phyloP scores from a whole-genome alignment of 2,329 filamentous ascomycete genomes.

The Aspergillus sp. region DNA sequence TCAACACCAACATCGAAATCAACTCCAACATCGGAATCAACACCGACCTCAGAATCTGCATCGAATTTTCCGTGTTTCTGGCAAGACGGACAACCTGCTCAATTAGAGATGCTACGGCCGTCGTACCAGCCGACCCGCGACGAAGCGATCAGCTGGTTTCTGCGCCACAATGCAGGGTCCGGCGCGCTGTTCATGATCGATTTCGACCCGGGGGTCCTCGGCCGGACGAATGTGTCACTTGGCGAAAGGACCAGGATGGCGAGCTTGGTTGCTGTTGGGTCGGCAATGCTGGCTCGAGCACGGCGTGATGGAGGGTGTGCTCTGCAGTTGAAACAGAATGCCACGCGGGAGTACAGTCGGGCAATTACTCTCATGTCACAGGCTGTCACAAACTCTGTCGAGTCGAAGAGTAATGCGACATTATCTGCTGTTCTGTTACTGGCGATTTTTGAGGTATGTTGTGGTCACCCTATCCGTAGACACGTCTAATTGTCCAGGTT shows the following conservation, averaged over 20 bases:
- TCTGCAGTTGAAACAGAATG: constrained; percentile 36
- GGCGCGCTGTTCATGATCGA: constrained; percentile 26
- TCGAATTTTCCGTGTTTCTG: neutral
- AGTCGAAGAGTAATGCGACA: constrained; percentile 42
- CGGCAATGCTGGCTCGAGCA: constrained; percentile 60
- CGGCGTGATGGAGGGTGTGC: constrained; percentile 42
- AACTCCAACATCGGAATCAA: neutral
- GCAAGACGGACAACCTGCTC: neutral
- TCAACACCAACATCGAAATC: neutral
- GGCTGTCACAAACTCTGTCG: constrained; percentile 31
- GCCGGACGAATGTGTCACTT: constrained; percentile 15
- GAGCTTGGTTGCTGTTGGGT: constrained; percentile 57
- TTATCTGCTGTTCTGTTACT: constrained; percentile 58
- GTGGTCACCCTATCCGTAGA: no score
- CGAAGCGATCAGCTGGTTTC: constrained; percentile 38
- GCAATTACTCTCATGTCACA: constrained; percentile 49
- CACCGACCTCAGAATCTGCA: neutral
- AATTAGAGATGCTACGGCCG: constrained; percentile 22
- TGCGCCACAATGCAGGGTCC: constrained; percentile 32
- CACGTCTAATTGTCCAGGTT: constrained; percentile 21
- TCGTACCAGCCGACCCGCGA: constrained; percentile 26
- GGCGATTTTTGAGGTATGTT: constrained; percentile 59
- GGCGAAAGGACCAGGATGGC: constrained; percentile 38
- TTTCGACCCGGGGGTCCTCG: constrained; percentile 21
- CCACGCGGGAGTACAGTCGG: constrained; percentile 55